phyloP scores from a whole-genome alignment of 129 eudicot genomes.

The Centella asiatica region DNA sequence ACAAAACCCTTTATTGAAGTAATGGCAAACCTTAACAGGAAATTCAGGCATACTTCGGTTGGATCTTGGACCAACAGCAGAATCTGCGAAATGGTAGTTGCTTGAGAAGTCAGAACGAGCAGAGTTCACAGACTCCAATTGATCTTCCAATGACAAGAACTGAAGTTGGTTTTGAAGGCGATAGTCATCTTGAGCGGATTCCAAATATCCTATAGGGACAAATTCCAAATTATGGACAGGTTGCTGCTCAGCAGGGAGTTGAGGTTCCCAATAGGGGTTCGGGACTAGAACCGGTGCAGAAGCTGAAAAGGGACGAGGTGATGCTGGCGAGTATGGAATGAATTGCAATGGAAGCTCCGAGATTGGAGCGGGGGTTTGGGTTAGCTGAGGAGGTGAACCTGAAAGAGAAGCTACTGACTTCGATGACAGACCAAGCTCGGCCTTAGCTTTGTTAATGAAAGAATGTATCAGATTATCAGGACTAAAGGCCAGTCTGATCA shows the following conservation, averaged over 20 bases:
- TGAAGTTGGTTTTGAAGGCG: conserved; percentile 41
- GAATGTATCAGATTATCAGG: conserved; percentile 39
- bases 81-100: conserved; percentile 27
- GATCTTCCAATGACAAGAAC: conserved; percentile 44
- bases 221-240: conserved; percentile 34
- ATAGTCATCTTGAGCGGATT: conserved; percentile 34
- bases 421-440: conserved; percentile 27
- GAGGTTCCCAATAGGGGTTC: conserved; percentile 31
- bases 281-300: conserved; percentile 23
- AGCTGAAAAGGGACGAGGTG: conserved; percentile 29
- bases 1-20: conserved; percentile 50
- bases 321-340: conserved; percentile 29
- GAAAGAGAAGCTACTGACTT: conserved; percentile 22
- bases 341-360: conserved; percentile 34
- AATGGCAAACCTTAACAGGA: conserved; percentile 54
- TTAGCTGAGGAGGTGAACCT: conserved; percentile 28
- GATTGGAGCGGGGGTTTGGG: conserved; percentile 6
- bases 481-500: conserved; percentile 54
- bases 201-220: conserved; percentile 23
- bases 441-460: conserved; percentile 28
- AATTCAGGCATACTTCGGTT: conserved; percentile 48
- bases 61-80: conserved; percentile 43
- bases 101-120: conserved; percentile 27
- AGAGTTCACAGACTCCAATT: conserved; percentile 18
- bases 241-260: conserved; percentile 11